Evolutionary conservation across 164 flowering plant species (phyloP), one percentile per base, ranked within the genome.

Genomic region (Kingdonia uniflora): DNA sequence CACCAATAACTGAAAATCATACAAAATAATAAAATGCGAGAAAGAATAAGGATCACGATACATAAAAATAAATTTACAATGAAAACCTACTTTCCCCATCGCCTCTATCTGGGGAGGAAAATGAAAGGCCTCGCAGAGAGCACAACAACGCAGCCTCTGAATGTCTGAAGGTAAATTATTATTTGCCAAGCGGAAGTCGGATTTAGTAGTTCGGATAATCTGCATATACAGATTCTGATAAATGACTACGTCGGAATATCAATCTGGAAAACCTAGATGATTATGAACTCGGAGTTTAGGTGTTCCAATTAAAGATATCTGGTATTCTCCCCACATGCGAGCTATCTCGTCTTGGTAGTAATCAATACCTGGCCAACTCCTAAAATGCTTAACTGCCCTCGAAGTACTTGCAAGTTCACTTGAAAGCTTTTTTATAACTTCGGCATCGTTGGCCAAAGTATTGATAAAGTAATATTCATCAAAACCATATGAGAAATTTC

Each of bases 111-210:
- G 68, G 55, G 94, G 96, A 22, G 99, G 64, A 72, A 88, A 92
- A 40, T 84, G 99, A 37, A 92, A 87, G 38, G 99, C 95, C 43
- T 79, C 75, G 68, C 84, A 92, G 62, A 91, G 81, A 53, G 94
- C 82, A 71, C 95, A 95, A 41, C 99, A 92, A 6, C 96, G 87
- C 26, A 92, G 71, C 76, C 80, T 92, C 68, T 92, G 99, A 61
- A 92, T 82, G 57, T 85, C 99, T 49, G 71, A 72, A 52, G 94
- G 94, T 12, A 92, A 74, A 66, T 84, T 76, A 76, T 88, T 85
- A 69, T 92, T 92, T 59, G 96, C 96, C 12, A 88, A 68, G 46
- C 99, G 90, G 59, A 91, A 88, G 75, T 92, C 99, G 52, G 99
- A 82, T 60, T 92, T 92, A 13, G 89, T 88, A 37, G 99, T 95